Evolutionary conservation across 805 yeast genomes (phyloP).

Genomic region (Yarrowia phangngaensis): DNA sequence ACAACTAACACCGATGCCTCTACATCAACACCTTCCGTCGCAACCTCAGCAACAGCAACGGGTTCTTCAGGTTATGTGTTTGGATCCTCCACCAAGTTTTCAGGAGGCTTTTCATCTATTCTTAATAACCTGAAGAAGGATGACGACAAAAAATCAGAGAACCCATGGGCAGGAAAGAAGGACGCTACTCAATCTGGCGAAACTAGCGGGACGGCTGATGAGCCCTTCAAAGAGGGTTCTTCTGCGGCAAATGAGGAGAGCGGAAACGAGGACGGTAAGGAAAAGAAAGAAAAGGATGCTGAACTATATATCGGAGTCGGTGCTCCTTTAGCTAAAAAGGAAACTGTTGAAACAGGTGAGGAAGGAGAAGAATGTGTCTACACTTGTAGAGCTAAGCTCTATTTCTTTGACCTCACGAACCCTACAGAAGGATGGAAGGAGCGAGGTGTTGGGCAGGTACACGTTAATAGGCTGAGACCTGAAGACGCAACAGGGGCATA

Average conservation of each 20-base stretch:
- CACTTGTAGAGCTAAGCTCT: conserved; percentile 72
- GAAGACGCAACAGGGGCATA: conserved; percentile 35
- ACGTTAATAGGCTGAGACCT: conserved; percentile 52
- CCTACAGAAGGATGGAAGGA: conserved; percentile 88
- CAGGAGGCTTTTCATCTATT: conserved; percentile 21
- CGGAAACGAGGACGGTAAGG: conserved; percentile 30
- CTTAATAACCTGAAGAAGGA: conserved; percentile 16
- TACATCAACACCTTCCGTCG: conserved; percentile 2
- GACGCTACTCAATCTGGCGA: conserved; percentile 26
- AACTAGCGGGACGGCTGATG: conserved; percentile 31
- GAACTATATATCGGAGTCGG: conserved; percentile 38
- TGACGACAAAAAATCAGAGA: conserved; percentile 53
- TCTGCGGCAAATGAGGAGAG: conserved; percentile 32
- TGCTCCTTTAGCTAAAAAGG: conserved; percentile 35
- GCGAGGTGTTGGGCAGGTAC: conserved; percentile 85
- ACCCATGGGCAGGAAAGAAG: conserved; percentile 27
- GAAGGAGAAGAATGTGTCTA: conserved; percentile 72
- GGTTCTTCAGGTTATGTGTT: conserved; percentile 5
- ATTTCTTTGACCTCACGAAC: conserved; percentile 63
- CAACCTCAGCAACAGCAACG: neutral
- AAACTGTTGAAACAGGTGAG: conserved; percentile 73
- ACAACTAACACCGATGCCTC: neutral
- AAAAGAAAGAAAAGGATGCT: conserved; percentile 33
- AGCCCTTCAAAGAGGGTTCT: conserved; percentile 29
- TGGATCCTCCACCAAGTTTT: conserved; percentile 23